Evolutionary conservation across 768 basidiomycete species (phyloP).

Genomic region (Coprinopsis sp.): DNA sequence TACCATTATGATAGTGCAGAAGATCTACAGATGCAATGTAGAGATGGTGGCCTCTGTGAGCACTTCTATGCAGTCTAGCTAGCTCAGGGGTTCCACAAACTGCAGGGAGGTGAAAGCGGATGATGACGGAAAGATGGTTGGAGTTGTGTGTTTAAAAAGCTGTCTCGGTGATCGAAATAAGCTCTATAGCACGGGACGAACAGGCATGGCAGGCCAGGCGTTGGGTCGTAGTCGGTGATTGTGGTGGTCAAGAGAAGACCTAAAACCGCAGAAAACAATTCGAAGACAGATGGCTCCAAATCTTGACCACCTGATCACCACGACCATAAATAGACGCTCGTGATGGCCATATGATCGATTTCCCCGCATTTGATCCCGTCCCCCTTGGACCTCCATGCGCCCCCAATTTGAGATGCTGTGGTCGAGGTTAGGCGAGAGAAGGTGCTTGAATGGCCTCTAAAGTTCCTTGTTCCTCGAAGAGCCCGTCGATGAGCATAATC

Average conservation of each 20-base stretch:
- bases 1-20: too few relatives aligned
- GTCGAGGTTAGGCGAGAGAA: too few relatives aligned
- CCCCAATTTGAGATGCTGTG: too few relatives aligned
- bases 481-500: too few relatives aligned
- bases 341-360: neutral
- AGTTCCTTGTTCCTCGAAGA: too few relatives aligned
- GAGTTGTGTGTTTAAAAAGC: neutral
- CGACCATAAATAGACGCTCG: neutral
- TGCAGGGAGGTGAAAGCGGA: neutral
- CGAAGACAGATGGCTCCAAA: constrained; percentile 1
- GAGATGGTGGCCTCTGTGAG: neutral
- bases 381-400: too few relatives aligned
- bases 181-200: constrained; percentile 4
- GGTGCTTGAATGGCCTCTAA: too few relatives aligned
- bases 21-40: neutral
- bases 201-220: neutral
- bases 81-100: neutral
- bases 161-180: constrained; percentile 1
- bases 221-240: neutral
- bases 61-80: neutral
- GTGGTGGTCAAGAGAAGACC: neutral
- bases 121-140: constrained; percentile 3
- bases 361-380: constrained; percentile 8
- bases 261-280: neutral
- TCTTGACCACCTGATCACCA: neutral